Conservation (phyloP, 1,284 basidiomycete genomes). For the Thelephora terrestris region DNA sequence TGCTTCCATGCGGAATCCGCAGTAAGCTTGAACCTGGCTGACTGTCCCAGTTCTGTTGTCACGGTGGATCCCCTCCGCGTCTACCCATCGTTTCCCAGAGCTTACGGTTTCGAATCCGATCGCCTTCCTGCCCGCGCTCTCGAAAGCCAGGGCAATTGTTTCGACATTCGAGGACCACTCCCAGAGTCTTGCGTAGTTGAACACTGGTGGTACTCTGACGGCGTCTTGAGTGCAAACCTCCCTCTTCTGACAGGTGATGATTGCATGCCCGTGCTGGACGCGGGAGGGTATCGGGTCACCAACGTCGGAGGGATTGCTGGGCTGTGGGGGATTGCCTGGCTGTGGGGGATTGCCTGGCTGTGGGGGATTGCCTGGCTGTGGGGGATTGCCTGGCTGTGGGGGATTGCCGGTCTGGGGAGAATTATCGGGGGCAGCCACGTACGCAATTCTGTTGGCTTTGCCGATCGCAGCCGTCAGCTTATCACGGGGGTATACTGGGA, state of each 20-base stretch:
- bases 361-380: no score
- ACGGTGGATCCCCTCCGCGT: constrained; percentile 8
- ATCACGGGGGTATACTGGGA: constrained; percentile 30
- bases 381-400: background rate
- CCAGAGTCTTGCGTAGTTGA: constrained; percentile 17
- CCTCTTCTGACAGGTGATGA: background rate
- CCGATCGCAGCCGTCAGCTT: constrained; percentile 22
- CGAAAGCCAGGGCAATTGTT: constrained; percentile 11
- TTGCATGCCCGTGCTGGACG: background rate
- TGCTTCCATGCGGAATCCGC: background rate
- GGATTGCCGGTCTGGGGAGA: background rate
- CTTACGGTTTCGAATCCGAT: constrained; percentile 6
- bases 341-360: no score
- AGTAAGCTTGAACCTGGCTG: background rate
- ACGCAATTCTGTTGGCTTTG: constrained; percentile 20
- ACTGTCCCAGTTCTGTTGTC: constrained; percentile 11
- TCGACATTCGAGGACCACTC: constrained; percentile 15
- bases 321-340: no score
- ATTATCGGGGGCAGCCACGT: background rate
- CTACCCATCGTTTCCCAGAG: background rate
- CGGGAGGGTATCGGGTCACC: no score
- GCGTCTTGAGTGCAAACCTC: constrained; percentile 4
- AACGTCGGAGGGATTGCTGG: no score
- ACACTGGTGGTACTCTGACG: constrained; percentile 15
- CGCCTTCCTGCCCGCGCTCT: constrained; percentile 9